Evolutionary conservation across 2,329 filamentous ascomycete species (phyloP), one percentile per base, ranked within the genome.

Genomic region (Drechslerella dactyloides): DNA sequence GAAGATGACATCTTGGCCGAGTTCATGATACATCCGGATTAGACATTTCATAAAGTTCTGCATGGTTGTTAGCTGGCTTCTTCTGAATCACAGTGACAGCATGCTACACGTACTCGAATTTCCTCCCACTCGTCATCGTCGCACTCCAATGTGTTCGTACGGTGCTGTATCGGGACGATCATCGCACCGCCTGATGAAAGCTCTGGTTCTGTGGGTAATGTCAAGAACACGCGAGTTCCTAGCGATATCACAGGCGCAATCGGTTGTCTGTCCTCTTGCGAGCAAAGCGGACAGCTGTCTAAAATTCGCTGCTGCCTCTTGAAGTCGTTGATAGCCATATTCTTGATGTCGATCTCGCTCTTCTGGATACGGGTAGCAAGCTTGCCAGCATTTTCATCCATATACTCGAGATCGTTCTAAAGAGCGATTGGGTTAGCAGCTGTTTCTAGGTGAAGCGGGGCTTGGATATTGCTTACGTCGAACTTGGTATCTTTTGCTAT

Each of bases 41-140:
- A 99, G 84, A 68, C 87, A 90, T 82, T 99, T 99, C 93, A 97
- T 97, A 78, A 99, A 99, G 79, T 99, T 99, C 75, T 77, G 44
- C 48, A 8, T 21, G 57, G 21, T 8, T 8, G 40, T 60, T 17
- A 54, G 69, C 44, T 11, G 56, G 17, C 8, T 7, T 52, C 11
- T 51, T 33, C 13, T 7, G 11, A 15, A n/a, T 4, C 2, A 33
- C 21, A 21, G 23, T 15, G 15, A 33, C n/a, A 27, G 33, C 44
- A 21, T 23, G 19, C n/a, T 37, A 17, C 7, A 58, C 77, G 51
- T 74, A 79, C 78, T 74, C 94, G 90, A 4, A 99, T 89, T 80
- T 99, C 94, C 78, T 99, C 94, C 96, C 96, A 99, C 79, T 99
- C 94, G 78, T 99, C 94, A 78, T 99, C 93, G 79, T 97, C 93